phyloP scores from a whole-genome alignment of 108 stramenopile genomes.

The Discostella stelligeroides region DNA sequence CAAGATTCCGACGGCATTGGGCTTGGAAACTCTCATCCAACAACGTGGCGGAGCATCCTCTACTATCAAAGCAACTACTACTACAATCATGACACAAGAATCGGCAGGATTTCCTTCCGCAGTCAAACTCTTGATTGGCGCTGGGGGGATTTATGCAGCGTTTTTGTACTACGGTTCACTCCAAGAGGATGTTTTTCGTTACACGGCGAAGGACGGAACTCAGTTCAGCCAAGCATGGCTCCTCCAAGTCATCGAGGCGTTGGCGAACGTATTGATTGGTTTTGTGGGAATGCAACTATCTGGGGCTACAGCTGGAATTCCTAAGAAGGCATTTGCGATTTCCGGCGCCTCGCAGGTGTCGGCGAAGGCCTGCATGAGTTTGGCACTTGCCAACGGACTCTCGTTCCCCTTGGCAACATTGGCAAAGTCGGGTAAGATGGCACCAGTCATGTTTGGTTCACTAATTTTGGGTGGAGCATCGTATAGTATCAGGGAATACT shows the following conservation, averaged over 20 bases:
- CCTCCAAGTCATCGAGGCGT: slow-evolving; percentile 88
- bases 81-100: slow-evolving; percentile 46
- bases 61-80: background rate
- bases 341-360: slow-evolving; percentile 89
- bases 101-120: slow-evolving; percentile 63
- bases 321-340: slow-evolving; percentile 83
- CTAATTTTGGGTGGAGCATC: slow-evolving; percentile 86
- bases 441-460: slow-evolving; percentile 91
- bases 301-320: slow-evolving; percentile 82
- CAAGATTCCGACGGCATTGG: slow-evolving; percentile 6
- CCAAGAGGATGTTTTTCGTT: slow-evolving; percentile 95
- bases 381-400: slow-evolving; percentile 86
- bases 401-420: slow-evolving; percentile 89
- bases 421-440: slow-evolving; percentile 94
- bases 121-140: slow-evolving; percentile 83
- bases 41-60: background rate
- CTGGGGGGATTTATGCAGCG: slow-evolving; percentile 94
- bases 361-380: slow-evolving; percentile 91
- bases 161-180: slow-evolving; percentile 96
- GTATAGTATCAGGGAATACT: slow-evolving; percentile 82
- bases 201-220: slow-evolving; percentile 81
- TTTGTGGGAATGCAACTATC: slow-evolving; percentile 83
- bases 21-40: background rate
- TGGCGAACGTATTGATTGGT: slow-evolving; percentile 90
- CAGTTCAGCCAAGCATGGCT: slow-evolving; percentile 93